These are phyloP conservation scores for Tremella fuciformis DNA, from an alignment of 768 basidiomycete species.

Conservation along the genomic window DNA sequence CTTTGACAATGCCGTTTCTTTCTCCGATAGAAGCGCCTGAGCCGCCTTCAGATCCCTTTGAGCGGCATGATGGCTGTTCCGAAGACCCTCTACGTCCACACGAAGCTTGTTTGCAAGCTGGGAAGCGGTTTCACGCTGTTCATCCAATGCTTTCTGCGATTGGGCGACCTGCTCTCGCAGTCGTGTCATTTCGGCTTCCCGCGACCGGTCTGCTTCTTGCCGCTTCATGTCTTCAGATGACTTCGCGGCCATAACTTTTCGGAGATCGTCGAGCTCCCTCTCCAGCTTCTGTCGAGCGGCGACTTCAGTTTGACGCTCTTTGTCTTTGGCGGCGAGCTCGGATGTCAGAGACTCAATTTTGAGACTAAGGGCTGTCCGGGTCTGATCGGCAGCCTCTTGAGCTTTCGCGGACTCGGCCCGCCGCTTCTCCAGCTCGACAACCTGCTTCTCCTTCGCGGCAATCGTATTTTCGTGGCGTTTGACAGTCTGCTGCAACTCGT, in stretches of 20 bases:
- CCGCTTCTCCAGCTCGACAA: constrained; percentile 26
- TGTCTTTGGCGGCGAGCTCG: constrained; percentile 56
- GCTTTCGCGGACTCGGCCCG: constrained; percentile 17
- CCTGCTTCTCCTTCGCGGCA: constrained; percentile 54
- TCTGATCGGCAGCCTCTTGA: constrained; percentile 25
- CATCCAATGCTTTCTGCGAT: constrained; percentile 66
- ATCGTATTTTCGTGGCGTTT: constrained; percentile 74
- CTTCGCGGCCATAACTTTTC: constrained; percentile 77
- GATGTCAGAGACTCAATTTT: constrained; percentile 55
- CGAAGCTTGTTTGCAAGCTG: constrained; percentile 72
- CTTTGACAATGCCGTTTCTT: constrained; percentile 56
- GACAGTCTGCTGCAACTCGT: constrained; percentile 74
- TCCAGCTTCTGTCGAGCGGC: constrained; percentile 60
- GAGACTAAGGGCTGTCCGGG: constrained; percentile 22
- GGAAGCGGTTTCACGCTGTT: constrained; percentile 62
- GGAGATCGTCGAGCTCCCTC: constrained; percentile 79
- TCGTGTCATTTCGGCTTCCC: constrained; percentile 74
- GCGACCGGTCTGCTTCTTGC: constrained; percentile 78
- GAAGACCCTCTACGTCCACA: constrained; percentile 67
- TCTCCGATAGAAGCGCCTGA: constrained; percentile 59
- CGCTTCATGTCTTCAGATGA: constrained; percentile 79
- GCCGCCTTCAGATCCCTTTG: constrained; percentile 61
- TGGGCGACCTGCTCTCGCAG: constrained; percentile 65
- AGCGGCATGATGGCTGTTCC: constrained; percentile 63
- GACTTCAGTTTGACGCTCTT: constrained; percentile 42